Evolutionary conservation across 768 basidiomycete species (phyloP).

Genomic region (Rhizopogon sp.): DNA sequence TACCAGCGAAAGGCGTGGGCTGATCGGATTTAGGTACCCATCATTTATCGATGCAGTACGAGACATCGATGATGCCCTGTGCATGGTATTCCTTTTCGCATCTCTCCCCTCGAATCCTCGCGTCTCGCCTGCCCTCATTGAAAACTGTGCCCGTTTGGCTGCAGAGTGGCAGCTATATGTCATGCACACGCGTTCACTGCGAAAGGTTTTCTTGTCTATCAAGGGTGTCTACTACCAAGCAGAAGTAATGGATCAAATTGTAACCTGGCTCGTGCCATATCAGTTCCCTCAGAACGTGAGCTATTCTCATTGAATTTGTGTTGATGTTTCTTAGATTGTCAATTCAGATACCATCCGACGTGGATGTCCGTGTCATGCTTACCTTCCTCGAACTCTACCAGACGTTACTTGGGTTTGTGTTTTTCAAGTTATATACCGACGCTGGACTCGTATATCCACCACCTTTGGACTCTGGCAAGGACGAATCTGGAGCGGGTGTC

Average conservation of each 20-base stretch:
- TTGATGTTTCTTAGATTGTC: conserved; percentile 6
- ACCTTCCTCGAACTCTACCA: conserved; percentile 99
- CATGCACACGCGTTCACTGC: conserved; percentile 78
- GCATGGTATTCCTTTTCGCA: conserved; percentile 91
- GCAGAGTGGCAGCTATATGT: conserved; percentile 97
- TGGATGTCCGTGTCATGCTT: conserved; percentile 96
- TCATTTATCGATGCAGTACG: conserved; percentile 94
- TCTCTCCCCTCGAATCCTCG: conserved; percentile 83
- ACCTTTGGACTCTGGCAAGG: conserved; percentile 74
- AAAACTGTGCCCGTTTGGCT: conserved; percentile 85
- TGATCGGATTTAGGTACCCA: conserved; percentile 66
- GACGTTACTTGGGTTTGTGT: conserved; percentile 90
- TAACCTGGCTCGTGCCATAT: conserved; percentile 97
- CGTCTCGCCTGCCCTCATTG: conserved; percentile 76
- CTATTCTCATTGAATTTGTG: conserved; percentile 5
- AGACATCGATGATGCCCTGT: conserved; percentile 96
- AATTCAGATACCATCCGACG: conserved; percentile 82
- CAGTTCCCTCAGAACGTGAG: conserved; percentile 92
- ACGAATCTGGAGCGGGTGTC: conserved; percentile 82
- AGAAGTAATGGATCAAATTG: conserved; percentile 85
- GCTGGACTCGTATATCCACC: conserved; percentile 93
- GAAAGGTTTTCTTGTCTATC: conserved; percentile 93
- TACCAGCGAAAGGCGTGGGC: background rate
- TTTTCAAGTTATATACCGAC: conserved; percentile 99
- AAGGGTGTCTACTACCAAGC: conserved; percentile 99